A percentile compares a stretch with the other conserved stretches of the same genome.
phyloP scores from a whole-genome alignment of 257 asterid genomes.

The Fraxinus quadrangulata region DNA sequence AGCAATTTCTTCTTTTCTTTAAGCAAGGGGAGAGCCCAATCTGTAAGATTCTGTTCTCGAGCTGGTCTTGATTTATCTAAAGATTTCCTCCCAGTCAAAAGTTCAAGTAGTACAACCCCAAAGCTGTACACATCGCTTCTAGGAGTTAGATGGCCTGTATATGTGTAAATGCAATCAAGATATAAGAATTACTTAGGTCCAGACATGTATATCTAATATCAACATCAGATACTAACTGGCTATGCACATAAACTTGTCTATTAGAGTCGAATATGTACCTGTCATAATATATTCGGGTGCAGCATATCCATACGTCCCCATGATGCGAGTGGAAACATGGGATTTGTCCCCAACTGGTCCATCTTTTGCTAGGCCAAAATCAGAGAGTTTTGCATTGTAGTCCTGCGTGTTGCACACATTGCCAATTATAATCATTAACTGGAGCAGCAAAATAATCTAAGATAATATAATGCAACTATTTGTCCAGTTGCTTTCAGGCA shows the following conservation, averaged over 20 bases:
- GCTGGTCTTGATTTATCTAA: constrained; percentile 76
- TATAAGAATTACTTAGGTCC: constrained; percentile 10
- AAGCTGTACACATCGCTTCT: constrained; percentile 89
- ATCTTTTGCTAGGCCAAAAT: constrained; percentile 82
- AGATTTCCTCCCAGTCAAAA: constrained; percentile 78
- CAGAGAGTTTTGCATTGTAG: constrained; percentile 74
- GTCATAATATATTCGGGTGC: constrained; percentile 84
- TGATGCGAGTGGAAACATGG: constrained; percentile 84
- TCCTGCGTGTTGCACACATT: constrained; percentile 41
- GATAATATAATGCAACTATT: neutral
- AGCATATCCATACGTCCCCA: constrained; percentile 84
- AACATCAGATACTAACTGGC: neutral
- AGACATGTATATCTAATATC: neutral
- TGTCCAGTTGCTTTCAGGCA: neutral
- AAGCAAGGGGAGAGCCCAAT: constrained; percentile 88
- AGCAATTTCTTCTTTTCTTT: constrained; percentile 74
- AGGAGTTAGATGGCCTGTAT: constrained; percentile 72
- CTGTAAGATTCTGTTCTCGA: constrained; percentile 79
- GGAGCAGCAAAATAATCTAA: neutral
- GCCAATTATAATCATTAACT: neutral
- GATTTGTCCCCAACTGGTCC: constrained; percentile 88
- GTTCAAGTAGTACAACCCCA: constrained; percentile 90
- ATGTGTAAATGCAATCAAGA: neutral
- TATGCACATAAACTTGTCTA: neutral
- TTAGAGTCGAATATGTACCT: constrained; percentile 31